Conservation (phyloP, 2,329 filamentous ascomycete species). For the Paecilomyces formosus region DNA sequence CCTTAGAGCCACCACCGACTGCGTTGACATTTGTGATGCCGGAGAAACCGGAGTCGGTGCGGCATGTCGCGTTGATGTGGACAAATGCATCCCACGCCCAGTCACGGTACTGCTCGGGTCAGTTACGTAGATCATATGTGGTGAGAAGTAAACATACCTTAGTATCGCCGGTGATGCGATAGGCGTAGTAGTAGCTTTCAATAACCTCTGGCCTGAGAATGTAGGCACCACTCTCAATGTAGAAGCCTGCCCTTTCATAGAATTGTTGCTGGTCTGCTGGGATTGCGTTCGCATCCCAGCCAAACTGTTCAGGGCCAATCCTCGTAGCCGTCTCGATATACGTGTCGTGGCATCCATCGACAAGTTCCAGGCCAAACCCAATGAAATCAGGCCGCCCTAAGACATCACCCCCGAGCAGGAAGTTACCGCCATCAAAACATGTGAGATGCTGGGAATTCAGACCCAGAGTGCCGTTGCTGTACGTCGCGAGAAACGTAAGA, state of each 20-base stretch:
- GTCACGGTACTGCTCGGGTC: slow-evolving; percentile 55
- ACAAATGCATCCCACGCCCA: slow-evolving; percentile 77
- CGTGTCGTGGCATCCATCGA: slow-evolving; percentile 65
- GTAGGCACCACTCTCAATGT: slow-evolving; percentile 55
- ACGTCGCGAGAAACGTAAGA: slow-evolving; percentile 55
- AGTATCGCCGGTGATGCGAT: slow-evolving; percentile 64
- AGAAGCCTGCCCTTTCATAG: slow-evolving; percentile 64
- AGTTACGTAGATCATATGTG: neutral
- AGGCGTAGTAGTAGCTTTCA: slow-evolving; percentile 82
- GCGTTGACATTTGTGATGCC: slow-evolving; percentile 60
- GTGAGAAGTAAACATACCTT: slow-evolving; percentile 32
- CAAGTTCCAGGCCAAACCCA: slow-evolving; percentile 65
- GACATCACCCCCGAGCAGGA: slow-evolving; percentile 71
- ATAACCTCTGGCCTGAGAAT: slow-evolving; percentile 72
- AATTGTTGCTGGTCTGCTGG: slow-evolving; percentile 49
- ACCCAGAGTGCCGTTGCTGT: slow-evolving; percentile 25
- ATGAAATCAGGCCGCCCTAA: slow-evolving; percentile 60
- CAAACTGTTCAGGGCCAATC: slow-evolving; percentile 70
- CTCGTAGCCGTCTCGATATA: slow-evolving; percentile 61
- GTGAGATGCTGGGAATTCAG: slow-evolving; percentile 49
- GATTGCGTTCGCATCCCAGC: slow-evolving; percentile 49
- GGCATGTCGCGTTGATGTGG: slow-evolving; percentile 57
- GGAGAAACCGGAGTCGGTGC: slow-evolving; percentile 60
- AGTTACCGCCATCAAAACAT: slow-evolving; percentile 79
- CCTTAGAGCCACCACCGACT: slow-evolving; percentile 51